Base-by-base conservation (phyloP, 2,329 filamentous ascomycete genomes). In the Pseudogymnoascus verrucosus region DNA sequence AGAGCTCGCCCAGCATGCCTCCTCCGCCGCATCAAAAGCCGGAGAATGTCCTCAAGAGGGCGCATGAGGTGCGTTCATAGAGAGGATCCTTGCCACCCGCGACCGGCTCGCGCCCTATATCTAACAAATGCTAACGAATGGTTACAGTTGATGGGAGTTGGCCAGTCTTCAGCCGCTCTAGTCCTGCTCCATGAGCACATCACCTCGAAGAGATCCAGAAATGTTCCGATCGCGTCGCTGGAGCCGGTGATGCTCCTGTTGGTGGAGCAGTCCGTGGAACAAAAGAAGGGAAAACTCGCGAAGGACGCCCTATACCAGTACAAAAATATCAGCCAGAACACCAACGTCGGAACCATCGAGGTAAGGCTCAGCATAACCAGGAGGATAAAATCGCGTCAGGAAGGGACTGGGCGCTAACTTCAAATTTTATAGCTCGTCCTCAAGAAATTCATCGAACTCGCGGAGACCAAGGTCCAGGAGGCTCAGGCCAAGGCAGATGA, bases 291-390 rank as follows among this genome's bases (percentile, higher is more conserved):
- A 72, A 99, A 99, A 80, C 85, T 95, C 66, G 95, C 93, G 77
- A 99, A 99, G 84, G 95, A 99, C 80, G 95, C 95, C 66, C 84
- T 99, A 60, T 99, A 98, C 78, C 95, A 97, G 78, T 99, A 99
- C 85, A 99, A 99, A 84, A 99, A 99, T 78, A 98, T 97, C 70
- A 93, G 93, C 63, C 95, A 99, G 78, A 99, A 99, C 81, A 96
- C 93, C 71, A 98, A 98, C 76, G 92, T 99, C 70, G 92, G 87
- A 71, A 99, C 95, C 66, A 99, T 99, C 76, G 95, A 98, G 86
- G 89, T 91, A 80, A 65, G 76, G 62, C 37, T 61, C 51, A 19
- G 54, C 39, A 8, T 44, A 64, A n/a, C 31, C 14, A 62, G 37
- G 31, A 16, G n/a, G 14, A 23, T 28, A 57, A 14, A 51, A 57